phyloP scores from a whole-genome alignment of 805 yeast species.

The Candida montana region DNA sequence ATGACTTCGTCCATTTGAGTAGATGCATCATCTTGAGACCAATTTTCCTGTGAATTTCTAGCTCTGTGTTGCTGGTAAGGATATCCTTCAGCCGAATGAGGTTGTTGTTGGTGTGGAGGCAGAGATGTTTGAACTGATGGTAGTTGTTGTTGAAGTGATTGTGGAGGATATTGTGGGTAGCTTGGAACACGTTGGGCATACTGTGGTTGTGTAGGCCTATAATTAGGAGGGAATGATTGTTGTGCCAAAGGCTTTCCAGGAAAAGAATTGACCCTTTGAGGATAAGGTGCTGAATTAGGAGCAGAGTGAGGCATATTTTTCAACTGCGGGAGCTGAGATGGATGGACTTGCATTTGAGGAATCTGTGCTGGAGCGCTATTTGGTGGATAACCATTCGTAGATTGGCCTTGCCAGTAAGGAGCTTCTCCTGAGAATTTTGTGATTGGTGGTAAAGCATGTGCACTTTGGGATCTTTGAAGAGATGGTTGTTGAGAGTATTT shows the following conservation, averaged over 20 bases:
- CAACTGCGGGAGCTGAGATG: constrained; percentile 10
- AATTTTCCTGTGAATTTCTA: constrained; percentile 23
- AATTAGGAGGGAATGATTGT: too few relatives aligned
- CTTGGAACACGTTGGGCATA: too few relatives aligned
- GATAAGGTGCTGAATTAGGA: background rate
- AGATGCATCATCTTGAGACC: constrained; percentile 30
- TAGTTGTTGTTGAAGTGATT: too few relatives aligned
- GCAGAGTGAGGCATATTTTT: background rate
- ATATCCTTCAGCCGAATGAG: constrained; percentile 16
- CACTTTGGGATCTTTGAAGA: constrained; percentile 1
- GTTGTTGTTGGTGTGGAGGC: constrained; percentile 4
- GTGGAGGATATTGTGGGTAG: too few relatives aligned
- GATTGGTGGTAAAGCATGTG: constrained; percentile 4
- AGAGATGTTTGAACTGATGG: too few relatives aligned
- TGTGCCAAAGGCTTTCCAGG: background rate
- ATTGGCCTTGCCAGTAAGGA: constrained; percentile 10
- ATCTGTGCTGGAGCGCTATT: constrained; percentile 5
- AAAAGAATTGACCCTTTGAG: background rate
- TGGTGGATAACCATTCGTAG: constrained; percentile 1
- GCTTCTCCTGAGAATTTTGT: constrained; percentile 1
- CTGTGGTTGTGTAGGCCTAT: too few relatives aligned
- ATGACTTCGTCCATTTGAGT: constrained; percentile 27
- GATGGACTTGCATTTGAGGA: constrained; percentile 14
- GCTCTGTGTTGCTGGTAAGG: constrained; percentile 24
- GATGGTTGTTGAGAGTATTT: background rate